phyloP scores from a whole-genome alignment of 2,329 filamentous ascomycete genomes.

The Monosporascus sp. region DNA sequence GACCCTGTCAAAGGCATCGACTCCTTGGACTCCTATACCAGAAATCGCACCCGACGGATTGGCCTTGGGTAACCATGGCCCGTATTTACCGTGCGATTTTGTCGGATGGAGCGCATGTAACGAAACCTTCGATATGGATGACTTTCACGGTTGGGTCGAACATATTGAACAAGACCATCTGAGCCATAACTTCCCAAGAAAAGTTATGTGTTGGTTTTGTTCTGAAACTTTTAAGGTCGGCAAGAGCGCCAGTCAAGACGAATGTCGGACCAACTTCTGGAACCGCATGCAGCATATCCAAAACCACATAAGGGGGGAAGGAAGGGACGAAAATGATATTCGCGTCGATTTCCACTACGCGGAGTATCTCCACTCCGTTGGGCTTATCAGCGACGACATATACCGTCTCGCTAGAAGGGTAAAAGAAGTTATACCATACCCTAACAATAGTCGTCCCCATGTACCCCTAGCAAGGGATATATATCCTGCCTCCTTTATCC shows the following conservation, averaged over 20 bases:
- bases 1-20: background rate
- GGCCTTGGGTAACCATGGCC: background rate
- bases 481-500: no score
- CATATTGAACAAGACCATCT: slow-evolving; percentile 39
- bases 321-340: slow-evolving; percentile 42
- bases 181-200: slow-evolving; percentile 25
- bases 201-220: slow-evolving; percentile 47
- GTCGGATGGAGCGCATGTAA: slow-evolving; percentile 30
- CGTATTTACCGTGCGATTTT: slow-evolving; percentile 42
- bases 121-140: slow-evolving; percentile 30
- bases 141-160: slow-evolving; percentile 38
- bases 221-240: slow-evolving; percentile 28
- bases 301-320: slow-evolving; percentile 33
- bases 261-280: slow-evolving; percentile 25
- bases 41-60: no score
- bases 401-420: slow-evolving; percentile 3
- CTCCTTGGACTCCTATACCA: no score
- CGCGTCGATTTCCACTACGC: slow-evolving; percentile 85
- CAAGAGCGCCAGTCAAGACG: slow-evolving; percentile 1
- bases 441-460: background rate
- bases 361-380: slow-evolving; percentile 50
- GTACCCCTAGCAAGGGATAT: background rate
- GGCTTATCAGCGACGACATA: slow-evolving; percentile 4
- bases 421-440: slow-evolving; percentile 3
- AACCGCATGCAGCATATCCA: slow-evolving; percentile 46